These are phyloP conservation scores for Citrus sinensis DNA, from an alignment of 345 rosid genomes.

Conservation along the genomic window DNA sequence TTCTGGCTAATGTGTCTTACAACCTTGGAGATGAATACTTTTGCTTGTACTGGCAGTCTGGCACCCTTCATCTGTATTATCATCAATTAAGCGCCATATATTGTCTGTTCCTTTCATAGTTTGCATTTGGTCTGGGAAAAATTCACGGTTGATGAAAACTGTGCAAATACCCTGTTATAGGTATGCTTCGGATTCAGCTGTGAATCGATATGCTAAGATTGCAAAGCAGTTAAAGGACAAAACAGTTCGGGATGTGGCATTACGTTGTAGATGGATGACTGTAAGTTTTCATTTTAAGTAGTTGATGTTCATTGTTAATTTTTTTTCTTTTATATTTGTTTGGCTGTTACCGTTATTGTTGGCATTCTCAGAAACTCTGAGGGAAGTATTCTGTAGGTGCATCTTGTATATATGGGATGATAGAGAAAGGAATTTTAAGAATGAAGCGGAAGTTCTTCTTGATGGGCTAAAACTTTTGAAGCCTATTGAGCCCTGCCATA, in stretches of 20 bases:
- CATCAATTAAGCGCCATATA: not conserved
- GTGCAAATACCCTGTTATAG: slow-evolving; percentile 28
- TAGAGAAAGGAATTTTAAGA: not conserved
- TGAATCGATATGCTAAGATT: slow-evolving; percentile 81
- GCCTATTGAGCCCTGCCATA: not conserved
- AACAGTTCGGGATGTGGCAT: slow-evolving; percentile 78
- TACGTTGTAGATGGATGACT: slow-evolving; percentile 83
- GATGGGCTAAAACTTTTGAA: not conserved
- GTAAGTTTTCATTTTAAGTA: slow-evolving; percentile 35
- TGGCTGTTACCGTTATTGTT: not conserved
- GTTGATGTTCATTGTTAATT: slow-evolving; percentile 1
- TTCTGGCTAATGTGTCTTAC: not conserved
- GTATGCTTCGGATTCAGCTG: slow-evolving; percentile 48
- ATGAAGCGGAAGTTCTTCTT: not conserved
- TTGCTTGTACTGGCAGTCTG: not conserved
- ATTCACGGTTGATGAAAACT: not conserved
- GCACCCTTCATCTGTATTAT: not conserved
- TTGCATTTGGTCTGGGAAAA: not conserved
- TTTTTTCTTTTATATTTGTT: not conserved
- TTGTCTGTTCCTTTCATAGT: not conserved
- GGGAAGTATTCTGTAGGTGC: not conserved
- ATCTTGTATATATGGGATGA: not conserved
- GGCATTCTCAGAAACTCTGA: not conserved
- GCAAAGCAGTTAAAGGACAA: slow-evolving; percentile 73
- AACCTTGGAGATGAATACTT: not conserved